These are phyloP conservation scores for Pythium rhizo-oryzae DNA, from an alignment of 352 stramenopile genomes.

Conservation along the genomic window DNA sequence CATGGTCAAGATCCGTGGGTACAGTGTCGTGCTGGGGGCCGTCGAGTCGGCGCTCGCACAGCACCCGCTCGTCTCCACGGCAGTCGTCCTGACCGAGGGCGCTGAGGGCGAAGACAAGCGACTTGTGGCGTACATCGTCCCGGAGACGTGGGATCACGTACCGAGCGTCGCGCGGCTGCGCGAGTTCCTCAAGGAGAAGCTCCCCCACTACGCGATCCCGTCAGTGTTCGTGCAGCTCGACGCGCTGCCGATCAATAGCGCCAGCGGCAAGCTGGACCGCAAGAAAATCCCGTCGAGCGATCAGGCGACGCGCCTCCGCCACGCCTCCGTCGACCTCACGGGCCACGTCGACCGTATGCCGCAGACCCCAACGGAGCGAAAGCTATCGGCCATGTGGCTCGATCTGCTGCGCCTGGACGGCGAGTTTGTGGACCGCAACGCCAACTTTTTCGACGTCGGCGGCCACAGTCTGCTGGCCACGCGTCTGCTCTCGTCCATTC, in stretches of 20 bases:
- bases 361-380: constrained; percentile 62
- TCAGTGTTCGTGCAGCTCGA: constrained; percentile 82
- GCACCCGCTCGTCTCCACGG: constrained; percentile 83
- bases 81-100: constrained; percentile 91
- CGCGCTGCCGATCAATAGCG: constrained; percentile 85
- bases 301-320: constrained; percentile 65
- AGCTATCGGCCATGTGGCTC: constrained; percentile 64
- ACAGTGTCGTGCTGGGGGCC: constrained; percentile 93
- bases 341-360: constrained; percentile 43
- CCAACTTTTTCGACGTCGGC: constrained; percentile 83
- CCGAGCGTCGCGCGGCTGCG: constrained; percentile 66
- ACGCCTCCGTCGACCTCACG: constrained; percentile 74
- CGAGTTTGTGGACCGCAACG: constrained; percentile 54
- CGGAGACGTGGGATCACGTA: constrained; percentile 69
- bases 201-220: constrained; percentile 85
- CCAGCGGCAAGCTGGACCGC: constrained; percentile 88
- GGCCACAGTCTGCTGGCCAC: constrained; percentile 81
- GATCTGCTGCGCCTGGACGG: constrained; percentile 68
- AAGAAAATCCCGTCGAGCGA: constrained; percentile 85
- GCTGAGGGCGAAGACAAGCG: constrained; percentile 87
- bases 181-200: constrained; percentile 69
- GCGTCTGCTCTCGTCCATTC: constrained; percentile 71
- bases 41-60: constrained; percentile 90
- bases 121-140: constrained; percentile 92
- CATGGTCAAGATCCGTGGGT: constrained; percentile 97